phyloP scores from a whole-genome alignment of 2,329 filamentous ascomycete genomes.

The Bipolaris gigantea region DNA sequence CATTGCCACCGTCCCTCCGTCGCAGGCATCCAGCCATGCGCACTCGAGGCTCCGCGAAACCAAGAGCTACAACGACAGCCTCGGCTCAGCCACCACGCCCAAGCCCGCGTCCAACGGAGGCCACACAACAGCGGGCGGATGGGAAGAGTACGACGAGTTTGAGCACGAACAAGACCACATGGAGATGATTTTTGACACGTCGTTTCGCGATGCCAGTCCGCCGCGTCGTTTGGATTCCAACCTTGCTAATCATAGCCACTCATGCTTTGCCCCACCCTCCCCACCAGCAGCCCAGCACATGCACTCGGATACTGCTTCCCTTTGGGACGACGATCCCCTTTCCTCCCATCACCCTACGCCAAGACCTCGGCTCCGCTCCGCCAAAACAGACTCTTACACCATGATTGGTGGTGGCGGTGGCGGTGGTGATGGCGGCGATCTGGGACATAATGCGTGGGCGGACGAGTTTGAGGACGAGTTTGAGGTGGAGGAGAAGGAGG shows the following conservation, averaged over 20 bases:
- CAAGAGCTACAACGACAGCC: constrained; percentile 47
- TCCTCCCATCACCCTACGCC: neutral
- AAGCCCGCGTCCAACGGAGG: constrained; percentile 21
- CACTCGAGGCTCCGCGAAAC: constrained; percentile 43
- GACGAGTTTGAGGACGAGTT: constrained; percentile 53
- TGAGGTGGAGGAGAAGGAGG: constrained; percentile 51
- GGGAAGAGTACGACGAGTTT: constrained; percentile 44
- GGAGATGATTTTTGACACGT: constrained; percentile 50
- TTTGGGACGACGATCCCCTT: constrained; percentile 4
- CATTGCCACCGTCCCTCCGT: constrained; percentile 27
- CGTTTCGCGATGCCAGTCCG: constrained; percentile 31
- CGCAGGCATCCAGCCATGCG: constrained; percentile 15
- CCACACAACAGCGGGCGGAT: constrained; percentile 17
- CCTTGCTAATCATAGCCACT: neutral
- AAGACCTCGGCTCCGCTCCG: constrained; percentile 33
- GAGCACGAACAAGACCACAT: constrained; percentile 39
- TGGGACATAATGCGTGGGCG: constrained; percentile 52
- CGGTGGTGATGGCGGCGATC: constrained; percentile 6
- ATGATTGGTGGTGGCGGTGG: neutral
- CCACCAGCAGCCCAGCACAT: neutral
- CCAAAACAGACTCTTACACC: constrained; percentile 29
- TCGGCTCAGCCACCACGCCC: constrained; percentile 19
- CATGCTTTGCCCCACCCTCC: neutral
- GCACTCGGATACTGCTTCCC: constrained; percentile 11
- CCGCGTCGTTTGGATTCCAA: constrained; percentile 10